Evolutionary conservation across 495 filamentous ascomycete genomes (phyloP).

Genomic region (Aspergillus funiculosus): DNA sequence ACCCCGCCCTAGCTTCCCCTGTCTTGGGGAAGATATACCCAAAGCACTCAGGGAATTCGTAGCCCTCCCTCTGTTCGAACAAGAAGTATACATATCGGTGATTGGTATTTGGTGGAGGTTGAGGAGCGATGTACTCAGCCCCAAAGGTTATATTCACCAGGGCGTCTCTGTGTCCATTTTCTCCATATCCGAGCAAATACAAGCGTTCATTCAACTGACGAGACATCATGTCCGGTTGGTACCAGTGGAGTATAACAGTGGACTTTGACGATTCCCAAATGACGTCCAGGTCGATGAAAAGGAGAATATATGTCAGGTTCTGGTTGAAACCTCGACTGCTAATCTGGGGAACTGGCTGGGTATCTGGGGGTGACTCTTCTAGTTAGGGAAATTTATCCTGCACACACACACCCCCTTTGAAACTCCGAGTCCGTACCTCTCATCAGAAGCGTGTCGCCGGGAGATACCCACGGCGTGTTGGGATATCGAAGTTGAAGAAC

Average conservation of each 20-base stretch:
- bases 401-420: too few species aligned
- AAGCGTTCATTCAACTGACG: not conserved
- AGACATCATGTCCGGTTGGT: conserved; percentile 25
- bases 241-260: conserved; percentile 37
- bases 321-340: conserved; percentile 12
- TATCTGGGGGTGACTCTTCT: conserved; percentile 14
- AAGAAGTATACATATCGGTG: conserved; percentile 39
- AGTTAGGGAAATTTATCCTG: not conserved
- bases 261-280: conserved; percentile 17
- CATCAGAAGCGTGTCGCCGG: conserved; percentile 11
- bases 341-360: conserved; percentile 20
- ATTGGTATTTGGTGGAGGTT: conserved; percentile 26
- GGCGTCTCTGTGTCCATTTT: not conserved
- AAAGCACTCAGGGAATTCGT: conserved; percentile 29
- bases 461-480: conserved; percentile 10
- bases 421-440: not conserved
- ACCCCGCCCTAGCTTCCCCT: conserved; percentile 25
- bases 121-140: conserved; percentile 33
- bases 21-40: conserved; percentile 24
- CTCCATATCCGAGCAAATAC: not conserved
- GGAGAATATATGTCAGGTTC: conserved; percentile 20
- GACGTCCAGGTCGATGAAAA: conserved; percentile 38
- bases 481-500: conserved; percentile 13
- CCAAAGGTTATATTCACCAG: not conserved
- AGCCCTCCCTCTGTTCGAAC: conserved; percentile 27